Evolutionary conservation across 441 rosid genomes (phyloP).

Genomic region (Bocquillonia castaneifolia): DNA sequence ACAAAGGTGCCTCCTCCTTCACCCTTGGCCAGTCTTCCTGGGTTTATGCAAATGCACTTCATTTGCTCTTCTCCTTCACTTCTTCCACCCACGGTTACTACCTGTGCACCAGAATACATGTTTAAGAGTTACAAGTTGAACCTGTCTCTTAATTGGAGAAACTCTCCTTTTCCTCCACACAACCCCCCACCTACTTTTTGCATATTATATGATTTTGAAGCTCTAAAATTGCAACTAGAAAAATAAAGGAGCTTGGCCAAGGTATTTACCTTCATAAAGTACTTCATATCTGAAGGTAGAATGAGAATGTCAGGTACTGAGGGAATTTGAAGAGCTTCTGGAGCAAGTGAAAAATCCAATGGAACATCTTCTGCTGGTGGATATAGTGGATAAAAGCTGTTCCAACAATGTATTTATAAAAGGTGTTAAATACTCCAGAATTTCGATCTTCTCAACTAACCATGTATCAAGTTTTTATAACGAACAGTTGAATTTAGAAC

Average conservation of each 20-base stretch:
- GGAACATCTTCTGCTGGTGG: slow-evolving; percentile 88
- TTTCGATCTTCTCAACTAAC: slow-evolving; percentile 1
- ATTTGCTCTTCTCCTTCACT: slow-evolving; percentile 52
- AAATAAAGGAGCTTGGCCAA: slow-evolving; percentile 1
- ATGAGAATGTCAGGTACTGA: slow-evolving; percentile 70
- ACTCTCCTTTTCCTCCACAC: too few relatives aligned
- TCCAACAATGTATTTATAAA: slow-evolving; percentile 14
- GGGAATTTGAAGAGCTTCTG: slow-evolving; percentile 57
- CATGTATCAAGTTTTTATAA: slow-evolving; percentile 4
- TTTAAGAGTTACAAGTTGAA: not conserved
- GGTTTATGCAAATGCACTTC: slow-evolving; percentile 81
- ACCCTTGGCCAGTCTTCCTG: slow-evolving; percentile 89
- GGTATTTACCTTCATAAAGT: slow-evolving; percentile 64
- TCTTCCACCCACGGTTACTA: slow-evolving; percentile 48
- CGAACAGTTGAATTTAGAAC: slow-evolving; percentile 8
- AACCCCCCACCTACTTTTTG: too few relatives aligned
- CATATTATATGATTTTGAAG: not conserved
- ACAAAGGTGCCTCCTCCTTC: slow-evolving; percentile 91
- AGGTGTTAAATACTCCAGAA: slow-evolving; percentile 4
- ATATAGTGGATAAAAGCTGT: slow-evolving; percentile 87
- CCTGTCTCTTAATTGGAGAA: not conserved
- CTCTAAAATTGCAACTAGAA: slow-evolving; percentile 3
- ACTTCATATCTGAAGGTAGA: slow-evolving; percentile 86
- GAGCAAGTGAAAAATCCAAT: slow-evolving; percentile 70
- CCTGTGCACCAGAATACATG: slow-evolving; percentile 31